Evolutionary conservation across 2,329 filamentous ascomycete species (phyloP).

Genomic region (Hypoxylon sp.): DNA sequence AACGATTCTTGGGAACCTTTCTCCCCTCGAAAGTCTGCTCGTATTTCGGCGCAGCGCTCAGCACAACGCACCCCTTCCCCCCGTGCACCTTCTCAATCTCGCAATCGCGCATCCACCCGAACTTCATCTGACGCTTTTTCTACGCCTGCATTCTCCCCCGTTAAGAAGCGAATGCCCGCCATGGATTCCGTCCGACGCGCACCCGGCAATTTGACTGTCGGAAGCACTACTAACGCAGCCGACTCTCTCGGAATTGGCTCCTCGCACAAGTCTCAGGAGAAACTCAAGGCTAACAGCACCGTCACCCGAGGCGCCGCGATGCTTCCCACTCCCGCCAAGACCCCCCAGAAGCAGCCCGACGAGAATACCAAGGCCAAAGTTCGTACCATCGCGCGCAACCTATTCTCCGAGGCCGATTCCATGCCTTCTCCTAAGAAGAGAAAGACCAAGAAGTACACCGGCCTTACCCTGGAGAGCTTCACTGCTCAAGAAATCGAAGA

Average conservation of each 20-base stretch:
- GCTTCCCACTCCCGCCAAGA: constrained; percentile 85
- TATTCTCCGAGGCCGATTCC: constrained; percentile 73
- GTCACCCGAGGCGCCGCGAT: constrained; percentile 64
- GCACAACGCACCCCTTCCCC: constrained; percentile 72
- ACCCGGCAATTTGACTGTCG: constrained; percentile 62
- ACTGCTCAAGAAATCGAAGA: constrained; percentile 69
- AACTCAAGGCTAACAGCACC: constrained; percentile 53
- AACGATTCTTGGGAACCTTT: constrained; percentile 81
- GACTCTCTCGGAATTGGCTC: constrained; percentile 58
- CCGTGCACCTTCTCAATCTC: constrained; percentile 47
- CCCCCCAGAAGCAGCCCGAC: constrained; percentile 75
- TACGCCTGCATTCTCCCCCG: constrained; percentile 64
- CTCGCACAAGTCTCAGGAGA: constrained; percentile 48
- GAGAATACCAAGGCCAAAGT: constrained; percentile 67
- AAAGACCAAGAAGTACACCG: constrained; percentile 70
- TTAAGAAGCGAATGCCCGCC: constrained; percentile 66
- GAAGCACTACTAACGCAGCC: constrained; percentile 62
- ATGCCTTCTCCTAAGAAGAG: constrained; percentile 71
- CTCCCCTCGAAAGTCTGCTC: constrained; percentile 77
- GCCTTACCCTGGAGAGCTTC: constrained; percentile 71
- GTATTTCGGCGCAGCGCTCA: constrained; percentile 67
- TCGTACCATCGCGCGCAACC: constrained; percentile 70
- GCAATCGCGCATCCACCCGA: constrained; percentile 51
- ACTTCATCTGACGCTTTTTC: constrained; percentile 54
- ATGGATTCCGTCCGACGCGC: constrained; percentile 65